A percentile compares a stretch with the other conserved stretches of the same genome.
phyloP scores from a whole-genome alignment of 768 basidiomycete species.

The Lactifluus subvellereus region DNA sequence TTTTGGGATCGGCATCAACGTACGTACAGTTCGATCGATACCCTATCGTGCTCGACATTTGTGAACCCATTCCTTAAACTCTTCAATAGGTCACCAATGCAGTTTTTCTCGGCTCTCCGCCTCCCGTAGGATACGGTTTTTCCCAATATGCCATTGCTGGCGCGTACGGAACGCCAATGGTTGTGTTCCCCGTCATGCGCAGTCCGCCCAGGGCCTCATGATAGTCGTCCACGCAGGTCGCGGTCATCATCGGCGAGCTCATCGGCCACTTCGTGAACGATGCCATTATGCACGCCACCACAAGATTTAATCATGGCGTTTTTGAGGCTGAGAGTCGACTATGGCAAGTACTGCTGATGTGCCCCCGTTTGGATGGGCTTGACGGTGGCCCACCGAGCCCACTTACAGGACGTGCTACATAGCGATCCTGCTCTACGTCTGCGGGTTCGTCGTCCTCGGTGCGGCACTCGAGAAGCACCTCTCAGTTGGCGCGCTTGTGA shows the following conservation, averaged over 20 bases:
- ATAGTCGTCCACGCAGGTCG: constrained; percentile 32
- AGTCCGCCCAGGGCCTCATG: background rate
- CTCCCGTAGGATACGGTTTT: constrained; percentile 50
- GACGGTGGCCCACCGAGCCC: background rate
- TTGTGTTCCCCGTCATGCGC: constrained; percentile 25
- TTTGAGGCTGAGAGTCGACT: constrained; percentile 54
- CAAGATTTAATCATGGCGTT: constrained; percentile 44
- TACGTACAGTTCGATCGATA: constrained; percentile 25
- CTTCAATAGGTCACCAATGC: constrained; percentile 53
- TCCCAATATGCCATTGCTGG: constrained; percentile 46
- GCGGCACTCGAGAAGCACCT: constrained; percentile 49
- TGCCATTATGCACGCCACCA: constrained; percentile 39
- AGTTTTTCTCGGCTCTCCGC: constrained; percentile 54
- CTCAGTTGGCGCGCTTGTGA: constrained; percentile 46
- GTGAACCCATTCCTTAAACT: background rate
- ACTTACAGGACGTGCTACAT: constrained; percentile 51
- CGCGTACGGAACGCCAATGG: constrained; percentile 51
- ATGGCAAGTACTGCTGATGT: constrained; percentile 36
- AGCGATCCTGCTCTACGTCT: constrained; percentile 53
- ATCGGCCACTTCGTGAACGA: constrained; percentile 49
- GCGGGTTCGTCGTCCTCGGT: constrained; percentile 55
- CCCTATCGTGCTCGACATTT: background rate
- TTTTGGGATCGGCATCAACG: constrained; percentile 59
- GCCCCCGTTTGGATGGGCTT: background rate
- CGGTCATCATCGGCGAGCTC: constrained; percentile 46